These are phyloP conservation scores for Candida chilensis DNA, from an alignment of 805 yeast genomes.

Conservation along the genomic window DNA sequence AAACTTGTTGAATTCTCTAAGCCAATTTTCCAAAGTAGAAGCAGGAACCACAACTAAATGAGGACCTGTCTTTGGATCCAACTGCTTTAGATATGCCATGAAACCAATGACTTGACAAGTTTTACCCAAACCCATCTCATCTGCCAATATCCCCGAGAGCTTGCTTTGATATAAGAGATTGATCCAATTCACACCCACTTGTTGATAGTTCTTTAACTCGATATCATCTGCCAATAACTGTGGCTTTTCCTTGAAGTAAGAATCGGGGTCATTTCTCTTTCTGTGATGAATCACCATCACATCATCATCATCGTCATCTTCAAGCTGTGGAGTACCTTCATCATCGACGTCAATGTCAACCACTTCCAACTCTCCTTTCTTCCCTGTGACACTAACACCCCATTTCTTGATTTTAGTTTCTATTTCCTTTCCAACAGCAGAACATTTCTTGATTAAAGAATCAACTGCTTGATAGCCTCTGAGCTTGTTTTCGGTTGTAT, in stretches of 20 bases:
- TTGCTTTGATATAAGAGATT: conserved; percentile 66
- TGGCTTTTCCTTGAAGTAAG: conserved; percentile 68
- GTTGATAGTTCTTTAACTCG: conserved; percentile 80
- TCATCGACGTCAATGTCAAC: conserved; percentile 35
- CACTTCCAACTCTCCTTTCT: conserved; percentile 56
- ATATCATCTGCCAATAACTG: conserved; percentile 50
- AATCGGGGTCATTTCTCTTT: conserved; percentile 6
- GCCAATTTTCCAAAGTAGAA: conserved; percentile 95
- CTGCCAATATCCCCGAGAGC: conserved; percentile 90
- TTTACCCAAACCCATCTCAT: conserved; percentile 98
- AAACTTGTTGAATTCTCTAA: conserved; percentile 85
- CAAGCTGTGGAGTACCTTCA: conserved; percentile 5
- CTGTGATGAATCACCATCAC: conserved; percentile 11
- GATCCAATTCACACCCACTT: conserved; percentile 96
- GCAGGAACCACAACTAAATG: conserved; percentile 94
- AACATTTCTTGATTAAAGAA: conserved; percentile 78
- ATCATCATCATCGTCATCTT: conserved; percentile 21
- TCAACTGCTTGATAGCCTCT: conserved; percentile 93
- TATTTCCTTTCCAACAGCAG: conserved; percentile 64
- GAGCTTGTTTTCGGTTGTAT: conserved; percentile 58
- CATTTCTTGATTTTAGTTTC: conserved; percentile 67
- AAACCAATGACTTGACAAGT: conserved; percentile 95
- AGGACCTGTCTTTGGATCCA: conserved; percentile 53
- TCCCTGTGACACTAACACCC: conserved; percentile 77
- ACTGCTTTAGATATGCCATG: conserved; percentile 72